Evolutionary conservation across 306 rosid species (phyloP).

Genomic region (Sesbania bispinosa): DNA sequence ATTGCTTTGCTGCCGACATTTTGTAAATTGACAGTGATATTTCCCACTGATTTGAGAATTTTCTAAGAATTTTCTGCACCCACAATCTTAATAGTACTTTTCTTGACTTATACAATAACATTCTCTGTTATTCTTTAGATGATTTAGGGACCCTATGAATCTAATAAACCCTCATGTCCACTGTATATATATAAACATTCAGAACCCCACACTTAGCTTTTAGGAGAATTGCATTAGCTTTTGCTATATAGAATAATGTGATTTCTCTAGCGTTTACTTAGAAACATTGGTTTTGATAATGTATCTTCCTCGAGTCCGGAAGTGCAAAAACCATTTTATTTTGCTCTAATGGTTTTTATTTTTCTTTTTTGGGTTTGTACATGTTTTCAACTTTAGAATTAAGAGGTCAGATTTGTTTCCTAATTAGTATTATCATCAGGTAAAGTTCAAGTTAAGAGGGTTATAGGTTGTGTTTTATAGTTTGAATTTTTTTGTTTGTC

Average conservation of each 20-base stretch:
- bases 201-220: constrained; percentile 23
- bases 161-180: not conserved
- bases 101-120: not conserved
- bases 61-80: constrained; percentile 20
- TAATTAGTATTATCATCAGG: not conserved
- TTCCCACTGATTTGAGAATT: not conserved
- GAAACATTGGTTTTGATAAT: constrained; percentile 18
- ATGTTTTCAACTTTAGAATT: not conserved
- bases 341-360: constrained; percentile 14
- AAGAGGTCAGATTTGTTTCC: not conserved
- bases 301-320: not conserved
- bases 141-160: too few relatives aligned
- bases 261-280: not conserved
- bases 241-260: not conserved
- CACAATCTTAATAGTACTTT: constrained; percentile 1
- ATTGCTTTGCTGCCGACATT: not conserved
- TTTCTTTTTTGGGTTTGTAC: constrained; percentile 14
- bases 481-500: too few relatives aligned
- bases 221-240: constrained; percentile 11
- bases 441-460: not conserved
- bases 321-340: constrained; percentile 19
- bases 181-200: constrained; percentile 24
- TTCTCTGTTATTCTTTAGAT: too few relatives aligned
- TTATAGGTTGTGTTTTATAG: not conserved
- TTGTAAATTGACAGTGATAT: not conserved